Evolutionary conservation across 257 asterid species (phyloP).

Genomic region (Osmanthus fragrans): DNA sequence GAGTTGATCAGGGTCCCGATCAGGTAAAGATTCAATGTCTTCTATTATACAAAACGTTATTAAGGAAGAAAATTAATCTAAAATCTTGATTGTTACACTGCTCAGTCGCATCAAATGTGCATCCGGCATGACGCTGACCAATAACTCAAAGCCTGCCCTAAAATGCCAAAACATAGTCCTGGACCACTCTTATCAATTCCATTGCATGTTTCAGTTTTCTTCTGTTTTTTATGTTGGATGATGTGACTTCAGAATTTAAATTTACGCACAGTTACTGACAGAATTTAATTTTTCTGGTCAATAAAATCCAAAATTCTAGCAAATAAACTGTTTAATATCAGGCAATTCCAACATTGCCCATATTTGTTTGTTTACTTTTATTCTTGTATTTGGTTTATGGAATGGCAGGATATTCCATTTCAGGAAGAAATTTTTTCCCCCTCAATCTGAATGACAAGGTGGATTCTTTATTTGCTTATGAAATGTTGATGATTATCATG

Average conservation of each 20-base stretch:
- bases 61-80: not conserved
- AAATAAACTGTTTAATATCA: not conserved
- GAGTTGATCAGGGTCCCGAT: conserved; percentile 41
- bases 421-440: not conserved
- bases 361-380: not conserved
- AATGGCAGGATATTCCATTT: too few species aligned
- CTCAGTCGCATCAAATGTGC: not conserved
- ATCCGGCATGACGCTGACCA: conserved; percentile 29
- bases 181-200: conserved; percentile 34
- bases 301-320: not conserved
- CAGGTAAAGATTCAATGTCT: conserved; percentile 34
- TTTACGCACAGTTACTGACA: conserved; percentile 15
- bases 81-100: not conserved
- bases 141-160: conserved; percentile 20
- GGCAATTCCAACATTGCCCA: not conserved
- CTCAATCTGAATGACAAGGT: not conserved
- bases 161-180: conserved; percentile 16
- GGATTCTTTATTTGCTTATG: not conserved
- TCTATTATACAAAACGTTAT: not conserved
- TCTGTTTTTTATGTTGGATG: conserved; percentile 8
- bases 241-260: conserved; percentile 21
- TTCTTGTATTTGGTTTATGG: not conserved
- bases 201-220: conserved; percentile 21
- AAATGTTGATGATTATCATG: not conserved
- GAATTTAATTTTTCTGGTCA: conserved; percentile 14